Evolutionary conservation across 148 eudicot species (phyloP).

Genomic region (Agrostemma githago): DNA sequence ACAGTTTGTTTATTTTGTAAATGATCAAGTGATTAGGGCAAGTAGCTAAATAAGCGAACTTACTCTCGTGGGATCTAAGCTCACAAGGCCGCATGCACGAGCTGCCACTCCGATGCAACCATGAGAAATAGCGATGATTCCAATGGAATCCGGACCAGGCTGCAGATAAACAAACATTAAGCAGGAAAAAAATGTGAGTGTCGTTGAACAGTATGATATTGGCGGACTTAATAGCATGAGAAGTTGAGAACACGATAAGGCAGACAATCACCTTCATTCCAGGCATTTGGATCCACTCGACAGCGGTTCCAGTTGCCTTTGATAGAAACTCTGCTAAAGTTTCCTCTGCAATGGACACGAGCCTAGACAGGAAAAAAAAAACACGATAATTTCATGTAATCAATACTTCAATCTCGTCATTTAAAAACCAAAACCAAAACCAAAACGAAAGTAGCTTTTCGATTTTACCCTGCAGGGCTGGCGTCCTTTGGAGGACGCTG

Average conservation of each 20-base stretch:
- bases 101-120: conserved; percentile 56
- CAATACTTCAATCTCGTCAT: neutral
- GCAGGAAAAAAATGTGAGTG: neutral
- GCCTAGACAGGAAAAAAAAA: conserved; percentile 24
- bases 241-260: neutral
- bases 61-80: conserved; percentile 47
- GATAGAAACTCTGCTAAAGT: conserved; percentile 56
- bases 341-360: conserved; percentile 52
- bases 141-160: conserved; percentile 62
- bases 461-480: conserved; percentile 40
- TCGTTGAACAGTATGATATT: no score
- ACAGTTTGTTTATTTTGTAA: neutral
- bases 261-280: conserved; percentile 43
- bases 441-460: neutral
- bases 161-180: conserved; percentile 3
- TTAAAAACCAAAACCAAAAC: neutral
- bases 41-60: neutral
- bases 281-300: conserved; percentile 59
- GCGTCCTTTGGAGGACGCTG: conserved; percentile 36
- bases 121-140: conserved; percentile 48
- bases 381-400: neutral
- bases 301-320: conserved; percentile 63
- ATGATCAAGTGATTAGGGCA: neutral
- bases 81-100: conserved; percentile 58
- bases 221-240: no score